Evolutionary conservation across 2,329 filamentous ascomycete genomes (phyloP).

Genomic region (Sporothrix humicola): DNA sequence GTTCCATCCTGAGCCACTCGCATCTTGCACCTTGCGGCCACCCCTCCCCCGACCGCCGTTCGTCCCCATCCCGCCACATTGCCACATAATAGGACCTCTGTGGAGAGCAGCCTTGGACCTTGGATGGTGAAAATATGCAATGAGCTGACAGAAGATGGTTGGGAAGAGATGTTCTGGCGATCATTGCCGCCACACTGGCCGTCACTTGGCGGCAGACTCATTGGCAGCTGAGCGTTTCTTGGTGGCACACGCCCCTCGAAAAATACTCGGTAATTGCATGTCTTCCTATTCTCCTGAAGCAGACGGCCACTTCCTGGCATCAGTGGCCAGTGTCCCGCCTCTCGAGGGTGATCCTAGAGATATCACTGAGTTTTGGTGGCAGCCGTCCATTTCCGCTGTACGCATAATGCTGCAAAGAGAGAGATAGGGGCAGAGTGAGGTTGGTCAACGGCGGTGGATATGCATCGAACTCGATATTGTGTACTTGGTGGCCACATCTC

Average conservation of each 20-base stretch:
- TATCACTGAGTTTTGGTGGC: too few species aligned
- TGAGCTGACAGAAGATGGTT: not conserved
- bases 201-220: not conserved
- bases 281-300: not conserved
- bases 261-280: conserved; percentile 19
- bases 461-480: too few species aligned
- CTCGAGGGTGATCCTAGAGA: too few species aligned
- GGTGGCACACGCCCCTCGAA: not conserved
- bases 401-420: not conserved
- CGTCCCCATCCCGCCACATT: not conserved
- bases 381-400: not conserved
- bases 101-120: not conserved
- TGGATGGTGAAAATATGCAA: not conserved
- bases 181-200: not conserved
- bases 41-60: not conserved
- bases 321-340: not conserved
- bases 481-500: too few species aligned
- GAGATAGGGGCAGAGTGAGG: not conserved
- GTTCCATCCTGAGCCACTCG: not conserved
- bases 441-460: not conserved
- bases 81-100: conserved; percentile 27
- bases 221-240: not conserved
- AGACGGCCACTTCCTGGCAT: not conserved
- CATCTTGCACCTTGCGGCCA: not conserved
- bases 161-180: too few species aligned